These are phyloP conservation scores for Cladorrhinum samala DNA, from an alignment of 495 filamentous ascomycete species.

Conservation along the genomic window DNA sequence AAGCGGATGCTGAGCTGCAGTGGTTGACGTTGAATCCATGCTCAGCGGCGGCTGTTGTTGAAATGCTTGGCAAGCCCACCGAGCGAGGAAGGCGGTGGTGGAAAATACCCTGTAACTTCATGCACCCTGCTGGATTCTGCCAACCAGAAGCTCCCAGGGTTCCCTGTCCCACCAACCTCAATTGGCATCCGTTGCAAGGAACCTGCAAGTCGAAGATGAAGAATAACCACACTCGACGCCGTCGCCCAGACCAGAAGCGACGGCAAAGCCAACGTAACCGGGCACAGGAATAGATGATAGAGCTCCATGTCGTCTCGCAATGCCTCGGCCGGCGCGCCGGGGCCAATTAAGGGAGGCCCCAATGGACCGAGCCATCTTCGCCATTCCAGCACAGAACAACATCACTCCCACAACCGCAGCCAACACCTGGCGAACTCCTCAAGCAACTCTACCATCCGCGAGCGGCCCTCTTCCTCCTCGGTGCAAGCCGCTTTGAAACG, in stretches of 20 bases:
- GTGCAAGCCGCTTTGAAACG: slow-evolving; percentile 25
- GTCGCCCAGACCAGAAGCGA: background rate
- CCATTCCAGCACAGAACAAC: slow-evolving; percentile 29
- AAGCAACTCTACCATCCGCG: slow-evolving; percentile 34
- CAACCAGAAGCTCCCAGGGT: background rate
- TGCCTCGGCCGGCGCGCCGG: slow-evolving; percentile 32
- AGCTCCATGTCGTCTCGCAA: slow-evolving; percentile 33
- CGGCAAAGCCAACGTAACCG: background rate
- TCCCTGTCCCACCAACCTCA: background rate
- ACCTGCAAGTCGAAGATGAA: background rate
- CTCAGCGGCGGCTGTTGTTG: no score
- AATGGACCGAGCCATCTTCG: slow-evolving; percentile 40
- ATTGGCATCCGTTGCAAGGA: background rate
- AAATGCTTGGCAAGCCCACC: no score
- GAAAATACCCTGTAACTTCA: background rate
- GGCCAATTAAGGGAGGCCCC: slow-evolving; percentile 23
- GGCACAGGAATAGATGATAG: background rate
- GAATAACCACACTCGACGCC: background rate
- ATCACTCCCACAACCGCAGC: background rate
- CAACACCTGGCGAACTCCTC: slow-evolving; percentile 21
- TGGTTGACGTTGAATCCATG: no score
- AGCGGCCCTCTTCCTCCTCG: slow-evolving; percentile 15
- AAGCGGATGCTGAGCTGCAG: no score
- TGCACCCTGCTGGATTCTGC: background rate
- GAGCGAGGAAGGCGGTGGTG: background rate